phyloP scores from a whole-genome alignment of 2,329 filamentous ascomycete genomes.

The Fusarium sp. region DNA sequence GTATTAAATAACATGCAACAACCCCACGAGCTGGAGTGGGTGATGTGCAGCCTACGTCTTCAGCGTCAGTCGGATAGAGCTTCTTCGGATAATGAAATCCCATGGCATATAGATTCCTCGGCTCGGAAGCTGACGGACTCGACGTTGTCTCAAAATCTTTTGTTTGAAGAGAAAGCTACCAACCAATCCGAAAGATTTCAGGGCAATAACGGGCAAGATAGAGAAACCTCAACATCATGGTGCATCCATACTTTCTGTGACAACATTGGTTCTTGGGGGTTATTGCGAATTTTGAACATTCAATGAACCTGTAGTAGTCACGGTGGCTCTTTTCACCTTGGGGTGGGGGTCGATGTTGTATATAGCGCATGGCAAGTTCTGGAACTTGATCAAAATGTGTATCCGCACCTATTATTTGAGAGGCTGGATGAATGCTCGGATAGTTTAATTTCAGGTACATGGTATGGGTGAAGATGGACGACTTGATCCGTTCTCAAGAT shows the following conservation, averaged over 20 bases:
- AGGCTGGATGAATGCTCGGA: constrained; percentile 6
- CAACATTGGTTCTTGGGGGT: neutral
- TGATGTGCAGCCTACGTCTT: neutral
- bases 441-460: constrained; percentile 14
- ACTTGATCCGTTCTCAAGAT: constrained; percentile 16
- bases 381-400: constrained; percentile 19
- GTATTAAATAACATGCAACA: neutral
- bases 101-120: neutral
- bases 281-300: neutral
- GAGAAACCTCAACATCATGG: neutral
- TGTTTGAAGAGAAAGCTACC: neutral
- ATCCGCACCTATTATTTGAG: neutral
- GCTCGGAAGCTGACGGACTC: neutral
- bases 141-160: neutral
- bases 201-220: neutral
- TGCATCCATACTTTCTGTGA: neutral
- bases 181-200: neutral
- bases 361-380: constrained; percentile 26
- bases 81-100: neutral
- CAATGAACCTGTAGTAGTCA: neutral
- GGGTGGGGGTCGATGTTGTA: constrained; percentile 26
- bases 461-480: constrained; percentile 11
- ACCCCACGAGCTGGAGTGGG: neutral
- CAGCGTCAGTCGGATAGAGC: neutral
- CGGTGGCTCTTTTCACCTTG: constrained; percentile 3